Base-by-base conservation (phyloP, 2,329 filamentous ascomycete genomes). In the Trichoderma sp. region DNA sequence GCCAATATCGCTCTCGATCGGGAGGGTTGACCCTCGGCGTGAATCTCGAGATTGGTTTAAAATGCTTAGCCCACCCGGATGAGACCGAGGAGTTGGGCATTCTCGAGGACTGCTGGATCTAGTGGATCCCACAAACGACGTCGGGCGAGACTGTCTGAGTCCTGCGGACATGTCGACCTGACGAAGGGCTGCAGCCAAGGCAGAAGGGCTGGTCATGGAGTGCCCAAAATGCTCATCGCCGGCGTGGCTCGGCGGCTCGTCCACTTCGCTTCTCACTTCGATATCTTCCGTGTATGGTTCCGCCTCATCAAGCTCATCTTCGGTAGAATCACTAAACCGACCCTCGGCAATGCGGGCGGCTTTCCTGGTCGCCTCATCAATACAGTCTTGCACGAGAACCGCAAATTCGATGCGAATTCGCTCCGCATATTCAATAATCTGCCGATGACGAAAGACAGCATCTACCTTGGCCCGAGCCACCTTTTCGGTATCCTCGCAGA, bases 361-460 rank as follows among this genome's bases (percentile, higher is more conserved):
- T 79, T 98, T 97, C 71, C 87, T 88, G 79, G 98, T 86, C 9
- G 95, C 95, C 70, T 93, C 93, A 69, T 96, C 90, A 63, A 99
- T 97, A 76, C 95, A 99, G 73, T 97, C 93, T 75, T 98, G 93
- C 2, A 99, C 94, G 68, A 97, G 84, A 29, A 96, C 87, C 32
- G 94, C 91, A 74, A 97, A 97, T 75, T 99, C 95, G 56, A 97
- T 87, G 4, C 96, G 92, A 71, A 99, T 97, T 35, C 96, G 90
- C 80, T 99, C 95, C 0, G 94, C 90, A 76, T 99, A 99, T 77
- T 99, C 95, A 35, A 99, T 89, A 60, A 98, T 97, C 73, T 91
- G 90, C 60, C 94, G 90, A 78, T 98, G 93, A 37, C 95, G 91
- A 71, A 96, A 89, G 7, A 98, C 92, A 5, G 94, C 92, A 74